These are phyloP conservation scores for Wickerhamia fluorescens DNA, from an alignment of 805 yeast species.

Conservation along the genomic window DNA sequence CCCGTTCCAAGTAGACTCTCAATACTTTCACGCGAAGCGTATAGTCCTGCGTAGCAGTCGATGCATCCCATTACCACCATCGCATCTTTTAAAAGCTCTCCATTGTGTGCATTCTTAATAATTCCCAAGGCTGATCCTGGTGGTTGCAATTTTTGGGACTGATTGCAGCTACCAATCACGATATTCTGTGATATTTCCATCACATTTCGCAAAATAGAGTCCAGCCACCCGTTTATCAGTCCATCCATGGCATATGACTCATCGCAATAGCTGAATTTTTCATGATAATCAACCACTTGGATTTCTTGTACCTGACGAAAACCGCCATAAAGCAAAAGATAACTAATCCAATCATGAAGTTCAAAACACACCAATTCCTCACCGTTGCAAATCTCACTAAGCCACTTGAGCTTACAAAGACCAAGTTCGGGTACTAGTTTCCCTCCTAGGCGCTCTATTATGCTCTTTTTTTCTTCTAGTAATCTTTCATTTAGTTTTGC, in stretches of 20 bases:
- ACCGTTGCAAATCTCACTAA: slow-evolving; percentile 14
- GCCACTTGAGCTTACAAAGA: slow-evolving; percentile 42
- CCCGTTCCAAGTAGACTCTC: slow-evolving; percentile 1
- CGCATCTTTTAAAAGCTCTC: too few species aligned
- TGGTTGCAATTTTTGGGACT: too few species aligned
- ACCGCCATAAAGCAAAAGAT: slow-evolving; percentile 21
- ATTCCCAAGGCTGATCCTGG: too few species aligned
- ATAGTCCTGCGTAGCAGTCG: slow-evolving; percentile 55
- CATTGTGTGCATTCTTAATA: too few species aligned
- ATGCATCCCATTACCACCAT: slow-evolving; percentile 43
- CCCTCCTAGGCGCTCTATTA: slow-evolving; percentile 32
- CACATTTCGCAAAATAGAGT: too few species aligned
- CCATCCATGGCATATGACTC: slow-evolving; percentile 43
- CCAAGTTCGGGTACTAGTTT: slow-evolving; percentile 56
- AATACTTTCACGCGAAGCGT: too few species aligned
- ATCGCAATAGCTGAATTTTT: background rate
- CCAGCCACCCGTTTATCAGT: slow-evolving; percentile 49
- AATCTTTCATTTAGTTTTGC: slow-evolving; percentile 18
- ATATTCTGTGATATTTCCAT: too few species aligned
- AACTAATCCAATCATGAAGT: slow-evolving; percentile 42
- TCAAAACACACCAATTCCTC: slow-evolving; percentile 37
- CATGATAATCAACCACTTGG: slow-evolving; percentile 1
- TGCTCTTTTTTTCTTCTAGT: slow-evolving; percentile 10
- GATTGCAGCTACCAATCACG: too few species aligned
- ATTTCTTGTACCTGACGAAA: slow-evolving; percentile 3